Percentiles rank a stretch among this genome's conserved stretches.
phyloP scores from a whole-genome alignment of 2,329 filamentous ascomycete species.

The Phaeosphaeriaceae sp. region DNA sequence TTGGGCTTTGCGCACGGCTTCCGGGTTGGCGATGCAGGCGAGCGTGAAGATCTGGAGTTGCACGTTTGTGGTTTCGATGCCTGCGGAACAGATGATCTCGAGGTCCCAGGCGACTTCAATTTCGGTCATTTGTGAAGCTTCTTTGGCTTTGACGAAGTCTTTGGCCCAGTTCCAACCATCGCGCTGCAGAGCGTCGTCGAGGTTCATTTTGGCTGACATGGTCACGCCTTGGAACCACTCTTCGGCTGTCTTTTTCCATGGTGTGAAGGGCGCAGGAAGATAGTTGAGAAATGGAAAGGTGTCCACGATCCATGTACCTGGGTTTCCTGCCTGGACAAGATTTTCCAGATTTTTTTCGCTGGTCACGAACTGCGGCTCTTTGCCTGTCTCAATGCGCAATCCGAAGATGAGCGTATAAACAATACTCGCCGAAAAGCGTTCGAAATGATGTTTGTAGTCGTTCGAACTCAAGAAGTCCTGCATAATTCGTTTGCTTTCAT shows the following conservation, averaged over 20 bases:
- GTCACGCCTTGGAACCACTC: conserved; percentile 16
- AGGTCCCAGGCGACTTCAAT: conserved; percentile 25
- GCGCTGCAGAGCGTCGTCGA: conserved; percentile 15
- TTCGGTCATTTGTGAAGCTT: conserved; percentile 12
- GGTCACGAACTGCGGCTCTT: conserved; percentile 23
- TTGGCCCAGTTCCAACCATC: conserved; percentile 32
- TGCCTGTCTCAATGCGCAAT: conserved; percentile 36
- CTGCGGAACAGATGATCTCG: conserved; percentile 26
- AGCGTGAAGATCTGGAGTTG: conserved; percentile 22
- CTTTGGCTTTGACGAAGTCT: conserved; percentile 20
- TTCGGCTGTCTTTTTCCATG: conserved; percentile 35
- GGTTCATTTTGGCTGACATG: conserved; percentile 24
- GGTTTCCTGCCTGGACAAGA: conserved; percentile 25
- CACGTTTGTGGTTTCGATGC: conserved; percentile 26
- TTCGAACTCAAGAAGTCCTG: conserved; percentile 45
- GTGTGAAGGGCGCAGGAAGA: conserved; percentile 46
- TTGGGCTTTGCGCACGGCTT: conserved; percentile 16
- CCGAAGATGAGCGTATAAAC: conserved; percentile 51
- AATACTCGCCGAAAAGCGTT: conserved; percentile 48
- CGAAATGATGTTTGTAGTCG: conserved; percentile 40
- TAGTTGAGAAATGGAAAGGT: conserved; percentile 52
- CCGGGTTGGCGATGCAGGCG: conserved; percentile 21
- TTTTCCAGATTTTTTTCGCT: conserved; percentile 21
- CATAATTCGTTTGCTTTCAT: conserved; percentile 54
- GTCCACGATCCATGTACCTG: conserved; percentile 52